Base-by-base conservation (phyloP, 495 filamentous ascomycete species). In the Tuber aestivum region DNA sequence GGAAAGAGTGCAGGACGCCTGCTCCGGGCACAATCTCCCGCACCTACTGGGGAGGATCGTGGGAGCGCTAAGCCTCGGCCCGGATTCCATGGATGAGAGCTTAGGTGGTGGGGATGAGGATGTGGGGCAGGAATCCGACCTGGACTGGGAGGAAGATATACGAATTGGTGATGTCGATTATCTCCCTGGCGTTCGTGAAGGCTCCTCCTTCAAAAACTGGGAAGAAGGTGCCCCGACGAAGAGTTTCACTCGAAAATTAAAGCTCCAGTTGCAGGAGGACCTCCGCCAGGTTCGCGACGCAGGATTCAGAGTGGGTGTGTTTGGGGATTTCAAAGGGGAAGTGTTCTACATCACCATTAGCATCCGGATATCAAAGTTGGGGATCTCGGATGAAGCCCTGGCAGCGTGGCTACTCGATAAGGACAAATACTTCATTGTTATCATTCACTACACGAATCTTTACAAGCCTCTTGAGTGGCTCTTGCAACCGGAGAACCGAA, bases 221-320 rank as follows among this genome's bases (percentile, higher is more conserved):
- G 27, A 61, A 41, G 69, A 76, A 41, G 75, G 77, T 14, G 70
- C 48, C 48, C 75, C 72, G 71, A 77, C 75, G 41, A 75, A 81
- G 50, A 77, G 83, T 44, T 76, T 75, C 41, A 45, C 69, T 41
- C 45, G 71, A 65, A 76, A 65, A 42, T 71, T 75, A 18, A 20
- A 35, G 4, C 80, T 44, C 41, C 75, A 79, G 41, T 84, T 96
- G 27, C 87, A 87, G 42, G 80, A 80, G 10, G 94, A 97, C 83
- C 86, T 97, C 7, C 85, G 84, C 65, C 80, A 80, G 8, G 90
- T 86, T 9, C 91, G 89, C 78, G 72, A 85, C 3, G 89, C 91
- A 21, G 94, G 93, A 0, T 95, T 94, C 84, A 92, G 89, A 73
- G 86, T 94, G n/a, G 93, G 92, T 5, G 85, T 88, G 48, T 81